These are phyloP conservation scores for Penicillium paxilli DNA, from an alignment of 495 filamentous ascomycete species.

Conservation along the genomic window DNA sequence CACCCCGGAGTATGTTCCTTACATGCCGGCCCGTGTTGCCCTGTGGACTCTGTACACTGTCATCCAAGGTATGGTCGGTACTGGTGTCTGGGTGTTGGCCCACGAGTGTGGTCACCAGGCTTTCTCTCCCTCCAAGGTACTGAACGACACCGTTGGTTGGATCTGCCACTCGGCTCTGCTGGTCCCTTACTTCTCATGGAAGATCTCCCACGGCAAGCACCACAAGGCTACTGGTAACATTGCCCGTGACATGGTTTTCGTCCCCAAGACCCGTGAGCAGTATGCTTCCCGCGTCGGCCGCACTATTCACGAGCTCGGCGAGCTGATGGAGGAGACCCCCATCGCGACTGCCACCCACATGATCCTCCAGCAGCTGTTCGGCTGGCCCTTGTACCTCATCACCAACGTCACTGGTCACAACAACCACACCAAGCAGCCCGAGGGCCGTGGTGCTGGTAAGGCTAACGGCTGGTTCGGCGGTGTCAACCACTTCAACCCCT, in stretches of 20 bases:
- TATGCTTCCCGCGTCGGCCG: conserved; percentile 70
- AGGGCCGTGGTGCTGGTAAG: conserved; percentile 90
- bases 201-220: conserved; percentile 90
- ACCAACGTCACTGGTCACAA: conserved; percentile 95
- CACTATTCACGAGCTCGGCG: conserved; percentile 73
- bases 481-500: conserved; percentile 93
- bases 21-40: conserved; percentile 41
- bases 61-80: conserved; percentile 65
- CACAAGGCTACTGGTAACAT: conserved; percentile 96
- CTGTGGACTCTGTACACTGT: conserved; percentile 64
- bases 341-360: conserved; percentile 73
- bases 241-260: conserved; percentile 96
- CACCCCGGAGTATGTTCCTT: conserved; percentile 63
- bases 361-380: conserved; percentile 80
- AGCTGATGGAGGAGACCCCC: conserved; percentile 93
- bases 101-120: conserved; percentile 77
- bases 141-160: conserved; percentile 89
- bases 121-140: conserved; percentile 74
- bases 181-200: conserved; percentile 91
- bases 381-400: conserved; percentile 81
- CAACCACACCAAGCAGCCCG: conserved; percentile 78
- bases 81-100: conserved; percentile 70
- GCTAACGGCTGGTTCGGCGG: conserved; percentile 73
- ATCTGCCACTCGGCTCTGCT: conserved; percentile 78
- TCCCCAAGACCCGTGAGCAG: conserved; percentile 79